Percentiles rank a stretch among this genome's conserved stretches.
phyloP scores from a whole-genome alignment of 257 asterid species.

The Solanum chaucha region DNA sequence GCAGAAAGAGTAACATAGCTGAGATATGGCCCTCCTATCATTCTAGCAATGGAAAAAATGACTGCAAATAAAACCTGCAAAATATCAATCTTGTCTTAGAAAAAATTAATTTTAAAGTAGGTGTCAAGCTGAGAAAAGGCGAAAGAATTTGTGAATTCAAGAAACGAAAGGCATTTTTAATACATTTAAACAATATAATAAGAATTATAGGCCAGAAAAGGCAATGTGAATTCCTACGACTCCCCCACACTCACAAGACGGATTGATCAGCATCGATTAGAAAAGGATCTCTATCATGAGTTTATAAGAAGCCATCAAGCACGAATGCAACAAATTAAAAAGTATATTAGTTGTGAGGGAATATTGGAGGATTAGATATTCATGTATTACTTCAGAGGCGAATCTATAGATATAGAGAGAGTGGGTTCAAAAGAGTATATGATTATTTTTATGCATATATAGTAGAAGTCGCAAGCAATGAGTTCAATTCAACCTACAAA shows the following conservation, averaged over 20 bases:
- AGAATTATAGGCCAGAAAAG: no score
- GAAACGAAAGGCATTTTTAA: accelerated
- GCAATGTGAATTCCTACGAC: no score
- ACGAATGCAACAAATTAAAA: not conserved
- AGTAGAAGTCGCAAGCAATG: not conserved
- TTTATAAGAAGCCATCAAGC: not conserved
- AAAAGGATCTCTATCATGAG: no score
- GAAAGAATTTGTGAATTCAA: no score
- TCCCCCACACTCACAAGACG: accelerated
- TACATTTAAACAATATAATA: not conserved
- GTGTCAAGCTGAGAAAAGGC: not conserved
- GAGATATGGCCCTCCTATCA: constrained; percentile 80
- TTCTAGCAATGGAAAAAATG: constrained; percentile 70
- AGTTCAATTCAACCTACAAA: no score
- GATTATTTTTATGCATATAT: no score
- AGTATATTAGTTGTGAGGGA: not conserved
- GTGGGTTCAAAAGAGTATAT: not conserved
- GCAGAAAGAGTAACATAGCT: constrained; percentile 51
- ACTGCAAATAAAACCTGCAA: constrained; percentile 52
- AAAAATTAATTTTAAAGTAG: no score
- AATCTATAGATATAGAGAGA: accelerated
- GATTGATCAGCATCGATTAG: no score
- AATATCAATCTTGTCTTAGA: not conserved
- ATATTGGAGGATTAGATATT: not conserved
- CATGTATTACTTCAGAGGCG: not conserved